Base-by-base conservation (phyloP, 768 basidiomycete genomes). In the Termitomyces sp. region DNA sequence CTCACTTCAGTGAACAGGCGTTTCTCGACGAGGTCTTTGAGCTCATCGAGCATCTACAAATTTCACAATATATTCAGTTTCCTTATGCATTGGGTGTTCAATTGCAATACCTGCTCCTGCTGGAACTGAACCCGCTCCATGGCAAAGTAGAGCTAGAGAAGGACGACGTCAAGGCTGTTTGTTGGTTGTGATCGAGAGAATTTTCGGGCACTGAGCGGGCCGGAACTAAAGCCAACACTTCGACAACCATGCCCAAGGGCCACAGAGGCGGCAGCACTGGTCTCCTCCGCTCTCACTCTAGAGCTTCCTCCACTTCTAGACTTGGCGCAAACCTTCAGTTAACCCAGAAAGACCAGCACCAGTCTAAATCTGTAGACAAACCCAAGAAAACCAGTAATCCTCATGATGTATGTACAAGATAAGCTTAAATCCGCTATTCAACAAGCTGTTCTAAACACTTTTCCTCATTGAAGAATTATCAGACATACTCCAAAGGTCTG, bases 51-150 rank as follows among this genome's bases (percentile, higher is more conserved):
- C 86, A 95, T 95, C 84, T 90, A 69, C 12, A 4, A 13, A 20
- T 46, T 7, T 26, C 10, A n/a, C 52, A n/a, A 52, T 49, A 43
- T 9, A 36, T 28, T 59, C 61, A 62, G 65, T 63, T 32, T 52
- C 49, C 14, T 59, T 36, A 49, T 36, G 18, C 28, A 43, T 18
- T 48, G 38, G 36, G 6, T 10, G 47, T 12, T 10, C 8, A 6
- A 56, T 41, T 7, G 16, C 14, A 40, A 56, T 50, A 82, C 87
- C 86, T 91, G 88, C 86, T 96, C 94, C 72, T 95, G 91, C 74
- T 95, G 87, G 67, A 89, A 95, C 60, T 96, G 90, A 0, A 96
- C 94, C 64, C 92, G 83, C 81, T 98, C 95, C 95, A 98, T 95
- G 61, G 26, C 73, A 64, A 55, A 59, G 28, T 49, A 56, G 43